Conservation (phyloP, 129 eudicot species). For the Chrysanthemum lavandulifolium region DNA sequence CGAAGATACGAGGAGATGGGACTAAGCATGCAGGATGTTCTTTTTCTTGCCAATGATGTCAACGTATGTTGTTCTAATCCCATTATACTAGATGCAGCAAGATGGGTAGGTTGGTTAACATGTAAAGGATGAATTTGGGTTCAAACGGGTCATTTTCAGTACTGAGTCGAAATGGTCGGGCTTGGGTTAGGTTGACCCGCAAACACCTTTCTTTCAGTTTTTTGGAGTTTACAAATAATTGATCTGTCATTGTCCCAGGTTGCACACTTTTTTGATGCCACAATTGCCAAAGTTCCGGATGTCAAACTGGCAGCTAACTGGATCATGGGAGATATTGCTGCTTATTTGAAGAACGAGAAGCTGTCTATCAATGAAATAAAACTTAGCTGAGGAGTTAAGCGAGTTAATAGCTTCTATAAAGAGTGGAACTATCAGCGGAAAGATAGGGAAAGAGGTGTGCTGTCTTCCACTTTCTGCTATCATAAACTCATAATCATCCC, state of each 20-base stretch:
- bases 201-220: neutral
- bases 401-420: slow-evolving; percentile 81
- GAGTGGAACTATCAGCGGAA: slow-evolving; percentile 84
- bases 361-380: slow-evolving; percentile 69
- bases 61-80: slow-evolving; percentile 49
- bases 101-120: neutral
- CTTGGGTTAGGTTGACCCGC: neutral
- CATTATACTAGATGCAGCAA: neutral
- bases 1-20: slow-evolving; percentile 84
- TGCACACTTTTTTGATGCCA: slow-evolving; percentile 83
- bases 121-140: neutral
- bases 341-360: slow-evolving; percentile 80
- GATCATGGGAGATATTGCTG: slow-evolving; percentile 98
- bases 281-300: slow-evolving; percentile 71
- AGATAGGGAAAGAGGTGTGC: slow-evolving; percentile 91
- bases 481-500: neutral
- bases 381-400: slow-evolving; percentile 71
- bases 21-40: slow-evolving; percentile 88
- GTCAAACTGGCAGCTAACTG: slow-evolving; percentile 85
- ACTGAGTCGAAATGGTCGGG: neutral
- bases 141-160: neutral
- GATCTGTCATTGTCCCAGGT: slow-evolving; percentile 42
- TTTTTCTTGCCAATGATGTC: slow-evolving; percentile 88
- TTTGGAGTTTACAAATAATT: neutral
- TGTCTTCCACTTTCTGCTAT: slow-evolving; percentile 4